phyloP scores from a whole-genome alignment of 768 basidiomycete genomes.

The Hypholoma sublateritium region DNA sequence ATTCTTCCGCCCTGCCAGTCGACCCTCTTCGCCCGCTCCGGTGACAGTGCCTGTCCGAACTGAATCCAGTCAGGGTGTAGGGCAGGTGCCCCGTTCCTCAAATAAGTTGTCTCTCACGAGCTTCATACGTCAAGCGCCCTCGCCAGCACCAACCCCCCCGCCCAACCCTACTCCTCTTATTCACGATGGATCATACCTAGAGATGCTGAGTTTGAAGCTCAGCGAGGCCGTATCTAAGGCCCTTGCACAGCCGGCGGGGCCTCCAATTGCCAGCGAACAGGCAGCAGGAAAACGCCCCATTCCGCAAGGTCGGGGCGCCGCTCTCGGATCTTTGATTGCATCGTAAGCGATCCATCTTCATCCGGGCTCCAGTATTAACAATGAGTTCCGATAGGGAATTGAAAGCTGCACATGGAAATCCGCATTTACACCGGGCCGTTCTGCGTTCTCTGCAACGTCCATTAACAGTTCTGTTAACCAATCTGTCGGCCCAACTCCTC shows the following conservation, averaged over 20 bases:
- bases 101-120: conserved; percentile 59
- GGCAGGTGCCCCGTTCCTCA: conserved; percentile 50
- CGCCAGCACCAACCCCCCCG: conserved; percentile 32
- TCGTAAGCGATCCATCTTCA: conserved; percentile 47
- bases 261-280: conserved; percentile 48
- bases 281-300: conserved; percentile 70
- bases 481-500: conserved; percentile 65
- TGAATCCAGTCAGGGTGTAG: conserved; percentile 37
- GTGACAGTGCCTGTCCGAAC: conserved; percentile 32
- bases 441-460: conserved; percentile 75
- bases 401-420: conserved; percentile 59
- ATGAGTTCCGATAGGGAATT: conserved; percentile 54
- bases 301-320: conserved; percentile 69
- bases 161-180: conserved; percentile 46
- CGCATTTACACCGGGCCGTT: conserved; percentile 67
- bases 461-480: conserved; percentile 70
- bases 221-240: conserved; percentile 83
- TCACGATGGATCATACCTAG: conserved; percentile 80
- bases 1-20: conserved; percentile 63
- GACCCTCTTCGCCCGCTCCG: conserved; percentile 62
- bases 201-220: conserved; percentile 72
- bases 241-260: conserved; percentile 61
- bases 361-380: not conserved
- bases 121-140: conserved; percentile 57
- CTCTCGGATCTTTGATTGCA: conserved; percentile 66